Percentiles rank a stretch among this genome's conserved stretches.
These are phyloP conservation scores for Nicotiana tomentosiformis DNA, from an alignment of 257 asterid genomes.

Conservation along the genomic window DNA sequence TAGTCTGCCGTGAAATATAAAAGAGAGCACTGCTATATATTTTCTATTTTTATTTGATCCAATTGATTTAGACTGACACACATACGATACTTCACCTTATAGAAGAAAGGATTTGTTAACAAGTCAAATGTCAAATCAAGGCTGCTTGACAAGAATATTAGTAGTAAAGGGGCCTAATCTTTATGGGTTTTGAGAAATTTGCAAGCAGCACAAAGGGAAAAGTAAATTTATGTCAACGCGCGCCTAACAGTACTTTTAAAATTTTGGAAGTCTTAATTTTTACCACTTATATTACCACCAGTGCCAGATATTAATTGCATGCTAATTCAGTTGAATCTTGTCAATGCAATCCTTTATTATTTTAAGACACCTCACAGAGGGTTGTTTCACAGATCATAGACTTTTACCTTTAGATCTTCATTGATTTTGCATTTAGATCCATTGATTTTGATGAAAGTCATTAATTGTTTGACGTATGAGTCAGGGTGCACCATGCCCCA, in stretches of 20 bases:
- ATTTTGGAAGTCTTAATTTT: neutral
- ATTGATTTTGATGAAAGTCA: conserved; percentile 12
- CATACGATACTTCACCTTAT: neutral
- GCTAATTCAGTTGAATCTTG: neutral
- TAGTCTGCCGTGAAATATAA: neutral
- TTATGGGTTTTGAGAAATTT: neutral
- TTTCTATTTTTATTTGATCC: neutral
- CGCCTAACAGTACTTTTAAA: neutral
- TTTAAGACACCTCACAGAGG: conserved; percentile 10
- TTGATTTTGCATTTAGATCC: neutral
- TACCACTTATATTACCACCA: neutral
- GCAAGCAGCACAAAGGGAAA: neutral
- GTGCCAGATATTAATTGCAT: neutral
- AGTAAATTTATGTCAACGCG: neutral
- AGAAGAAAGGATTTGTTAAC: neutral
- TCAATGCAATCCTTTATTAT: neutral
- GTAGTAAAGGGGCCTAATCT: neutral
- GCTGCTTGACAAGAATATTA: neutral
- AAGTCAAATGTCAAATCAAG: neutral
- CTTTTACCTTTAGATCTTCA: neutral
- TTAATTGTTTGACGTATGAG: conserved; percentile 17
- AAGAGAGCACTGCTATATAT: too few relatives aligned
- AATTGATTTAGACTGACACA: neutral
- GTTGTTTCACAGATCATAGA: neutral
- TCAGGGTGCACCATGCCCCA: conserved; percentile 11